Conservation (phyloP, 352 stramenopile species). For the Globisporangium splendens region DNA sequence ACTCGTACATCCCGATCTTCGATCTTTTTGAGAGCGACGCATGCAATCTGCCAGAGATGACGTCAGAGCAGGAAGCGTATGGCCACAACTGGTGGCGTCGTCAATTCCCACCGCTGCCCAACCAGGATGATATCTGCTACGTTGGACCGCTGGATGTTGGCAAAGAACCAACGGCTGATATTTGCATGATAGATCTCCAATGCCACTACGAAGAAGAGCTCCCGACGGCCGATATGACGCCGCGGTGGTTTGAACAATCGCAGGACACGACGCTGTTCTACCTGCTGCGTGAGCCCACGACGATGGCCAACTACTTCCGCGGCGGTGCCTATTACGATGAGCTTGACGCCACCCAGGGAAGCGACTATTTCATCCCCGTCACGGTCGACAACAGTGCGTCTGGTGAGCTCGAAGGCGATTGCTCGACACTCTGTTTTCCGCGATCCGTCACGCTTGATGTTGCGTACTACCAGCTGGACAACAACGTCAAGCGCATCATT, state of each 20-base stretch:
- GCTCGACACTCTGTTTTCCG: constrained; percentile 90
- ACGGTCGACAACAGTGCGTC: constrained; percentile 86
- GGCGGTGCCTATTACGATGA: constrained; percentile 73
- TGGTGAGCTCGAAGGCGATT: constrained; percentile 79
- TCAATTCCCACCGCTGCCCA: constrained; percentile 81
- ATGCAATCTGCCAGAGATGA: constrained; percentile 86
- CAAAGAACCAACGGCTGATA: constrained; percentile 88
- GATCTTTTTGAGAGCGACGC: constrained; percentile 90
- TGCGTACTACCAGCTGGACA: constrained; percentile 92
- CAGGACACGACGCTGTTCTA: constrained; percentile 89
- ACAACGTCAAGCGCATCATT: constrained; percentile 92
- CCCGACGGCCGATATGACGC: constrained; percentile 81
- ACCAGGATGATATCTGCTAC: constrained; percentile 92
- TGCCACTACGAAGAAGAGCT: constrained; percentile 95
- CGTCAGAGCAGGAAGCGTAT: constrained; percentile 58
- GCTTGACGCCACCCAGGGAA: constrained; percentile 42
- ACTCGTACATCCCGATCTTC: constrained; percentile 94
- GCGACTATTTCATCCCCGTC: constrained; percentile 95
- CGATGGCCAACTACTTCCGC: constrained; percentile 84
- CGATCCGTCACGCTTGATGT: constrained; percentile 91
- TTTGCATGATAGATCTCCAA: constrained; percentile 86
- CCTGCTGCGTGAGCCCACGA: constrained; percentile 89
- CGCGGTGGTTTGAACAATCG: constrained; percentile 95
- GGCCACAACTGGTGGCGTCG: constrained; percentile 73
- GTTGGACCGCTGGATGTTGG: constrained; percentile 88